Conservation (phyloP, 192 early-diverging fungal species). For the Chytriomyces hyalinus region DNA sequence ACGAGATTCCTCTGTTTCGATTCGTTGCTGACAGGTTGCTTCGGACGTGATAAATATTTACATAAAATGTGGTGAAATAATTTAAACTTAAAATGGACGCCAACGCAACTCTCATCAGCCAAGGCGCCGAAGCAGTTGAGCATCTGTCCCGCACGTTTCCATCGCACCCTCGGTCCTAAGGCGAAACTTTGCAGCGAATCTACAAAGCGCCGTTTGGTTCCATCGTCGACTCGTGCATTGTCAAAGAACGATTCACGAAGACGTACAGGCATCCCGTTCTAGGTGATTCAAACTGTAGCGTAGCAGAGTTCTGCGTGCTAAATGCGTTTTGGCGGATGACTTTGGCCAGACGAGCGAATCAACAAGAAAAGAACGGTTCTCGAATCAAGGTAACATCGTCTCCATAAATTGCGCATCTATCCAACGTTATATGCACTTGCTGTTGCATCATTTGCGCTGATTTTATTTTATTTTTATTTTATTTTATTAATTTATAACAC, state of each 20-base stretch:
- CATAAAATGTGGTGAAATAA: too few relatives aligned
- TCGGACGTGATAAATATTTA: too few relatives aligned
- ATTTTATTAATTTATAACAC: too few relatives aligned
- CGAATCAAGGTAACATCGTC: slow-evolving; percentile 4
- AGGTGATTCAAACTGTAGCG: slow-evolving; percentile 74
- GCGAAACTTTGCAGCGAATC: slow-evolving; percentile 65
- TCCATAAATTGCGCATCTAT: not conserved
- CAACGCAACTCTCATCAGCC: not conserved
- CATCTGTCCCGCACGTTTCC: not conserved
- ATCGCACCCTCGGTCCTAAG: not conserved
- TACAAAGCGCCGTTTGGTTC: slow-evolving; percentile 71
- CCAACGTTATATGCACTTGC: not conserved
- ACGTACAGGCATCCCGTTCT: slow-evolving; percentile 89
- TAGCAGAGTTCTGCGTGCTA: slow-evolving; percentile 74
- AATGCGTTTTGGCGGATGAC: slow-evolving; percentile 13
- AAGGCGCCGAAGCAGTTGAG: slow-evolving; percentile 2
- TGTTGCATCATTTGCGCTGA: not conserved
- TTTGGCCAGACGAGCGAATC: slow-evolving; percentile 16
- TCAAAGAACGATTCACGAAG: slow-evolving; percentile 94
- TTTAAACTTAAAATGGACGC: too few relatives aligned
- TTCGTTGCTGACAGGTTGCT: too few relatives aligned
- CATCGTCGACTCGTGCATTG: slow-evolving; percentile 60
- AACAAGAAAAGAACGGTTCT: slow-evolving; percentile 24
- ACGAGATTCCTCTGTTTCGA: too few relatives aligned
- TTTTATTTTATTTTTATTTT: not conserved